Base-by-base conservation (phyloP, 257 asterid species). In the Leonotis leonurus region DNA sequence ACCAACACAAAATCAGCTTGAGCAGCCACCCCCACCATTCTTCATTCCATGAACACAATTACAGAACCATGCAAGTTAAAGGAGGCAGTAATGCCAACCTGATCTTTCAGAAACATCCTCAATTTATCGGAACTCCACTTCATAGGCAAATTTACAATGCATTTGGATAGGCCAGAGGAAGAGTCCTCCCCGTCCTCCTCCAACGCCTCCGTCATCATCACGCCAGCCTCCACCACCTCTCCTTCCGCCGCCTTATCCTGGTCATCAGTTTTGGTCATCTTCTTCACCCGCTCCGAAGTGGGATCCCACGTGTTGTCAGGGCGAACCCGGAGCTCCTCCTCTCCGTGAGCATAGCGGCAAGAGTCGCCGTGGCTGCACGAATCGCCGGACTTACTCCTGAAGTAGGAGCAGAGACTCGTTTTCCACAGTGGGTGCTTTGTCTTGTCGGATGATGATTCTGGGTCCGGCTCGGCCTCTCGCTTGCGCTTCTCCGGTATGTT, bases 241-340 rank as follows among this genome's bases (percentile, higher is more conserved):
- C 32, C 71, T 50, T 26, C 70, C 56, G 12, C 75, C 24, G 52
- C 75, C 36, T 55, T 70, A 3, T 51, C 57, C 64, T 70, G 35
- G 60, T 59, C 78, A 24, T 65, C 83, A 21, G 33, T 70, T 73
- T 70, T 86, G 20, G 86, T 77, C 52, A 80, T 71, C 87, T 87
- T 87, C 76, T 85, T 87, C 14, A 76, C 94, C 45, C 95, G 84
- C 69, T 93, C 92, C 50, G 96, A 89, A 3, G 97, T 87, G 33
- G 99, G 97, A 85, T 93, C 97, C 99, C 97, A 89, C 1, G 95
- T 67, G 65, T 75, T 75, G 48, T 89, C 97, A 20, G 95, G 96
- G 50, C 97, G 75, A 12, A 48, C 60, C 12, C 85, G 80, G 60
- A 93, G 99, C 87, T 93, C 99, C 71, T 67, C 66, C 72, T 93